Percentiles rank a stretch among this genome's conserved stretches.
Evolutionary conservation across 306 rosid genomes (phyloP).

Genomic region (Gleditsia sinensis): DNA sequence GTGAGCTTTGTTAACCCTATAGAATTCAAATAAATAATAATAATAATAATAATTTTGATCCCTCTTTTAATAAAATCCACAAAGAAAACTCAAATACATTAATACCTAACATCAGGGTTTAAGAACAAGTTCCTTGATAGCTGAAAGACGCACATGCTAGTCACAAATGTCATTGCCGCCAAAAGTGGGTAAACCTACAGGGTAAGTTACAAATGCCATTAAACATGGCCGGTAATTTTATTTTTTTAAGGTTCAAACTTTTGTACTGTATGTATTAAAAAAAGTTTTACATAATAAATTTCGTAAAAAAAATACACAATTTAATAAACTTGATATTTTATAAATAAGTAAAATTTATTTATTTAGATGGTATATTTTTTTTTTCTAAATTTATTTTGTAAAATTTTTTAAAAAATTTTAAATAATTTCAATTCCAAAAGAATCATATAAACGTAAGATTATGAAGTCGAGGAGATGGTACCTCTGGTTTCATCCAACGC

Average conservation of each 20-base stretch:
- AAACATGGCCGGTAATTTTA: no score
- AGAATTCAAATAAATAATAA: not conserved
- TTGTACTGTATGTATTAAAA: no score
- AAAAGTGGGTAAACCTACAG: slow-evolving; percentile 75
- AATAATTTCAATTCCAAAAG: no score
- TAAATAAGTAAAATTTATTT: no score
- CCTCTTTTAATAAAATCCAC: not conserved
- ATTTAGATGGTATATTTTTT: no score
- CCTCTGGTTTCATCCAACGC: slow-evolving; percentile 96
- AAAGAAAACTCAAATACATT: no score
- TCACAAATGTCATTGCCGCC: slow-evolving; percentile 87
- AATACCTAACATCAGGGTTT: slow-evolving; percentile 87
- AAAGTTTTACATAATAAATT: no score
- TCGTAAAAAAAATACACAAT: no score
- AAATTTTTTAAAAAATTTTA: no score
- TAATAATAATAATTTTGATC: not conserved
- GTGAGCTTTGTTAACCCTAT: slow-evolving; percentile 60
- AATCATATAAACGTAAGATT: not conserved
- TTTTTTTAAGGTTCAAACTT: no score
- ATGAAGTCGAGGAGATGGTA: slow-evolving; percentile 18
- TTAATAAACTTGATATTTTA: no score
- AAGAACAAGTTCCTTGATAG: slow-evolving; percentile 61
- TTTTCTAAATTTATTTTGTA: no score
- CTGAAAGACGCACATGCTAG: slow-evolving; percentile 64
- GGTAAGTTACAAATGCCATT: not conserved